A percentile compares a stretch with the other conserved stretches of the same genome.
phyloP scores from a whole-genome alignment of 306 rosid species.

The Lathyrus oleraceus region DNA sequence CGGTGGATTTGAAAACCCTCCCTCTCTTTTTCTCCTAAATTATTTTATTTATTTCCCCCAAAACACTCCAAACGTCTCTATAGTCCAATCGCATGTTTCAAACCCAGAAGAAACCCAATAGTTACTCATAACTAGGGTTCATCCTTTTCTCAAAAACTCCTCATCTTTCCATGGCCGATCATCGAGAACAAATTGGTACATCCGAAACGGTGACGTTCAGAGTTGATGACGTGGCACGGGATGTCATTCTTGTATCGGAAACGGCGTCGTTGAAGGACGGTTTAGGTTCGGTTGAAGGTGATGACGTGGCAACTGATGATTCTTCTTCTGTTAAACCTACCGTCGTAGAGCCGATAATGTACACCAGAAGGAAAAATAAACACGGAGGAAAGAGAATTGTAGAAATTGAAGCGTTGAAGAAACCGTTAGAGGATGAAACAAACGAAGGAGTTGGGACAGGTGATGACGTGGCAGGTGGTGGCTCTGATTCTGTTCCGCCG shows the following conservation, averaged over 20 bases:
- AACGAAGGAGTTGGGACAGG: not conserved
- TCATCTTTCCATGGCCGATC: not conserved
- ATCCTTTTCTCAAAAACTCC: not conserved
- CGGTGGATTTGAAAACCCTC: not conserved
- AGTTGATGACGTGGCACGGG: not conserved
- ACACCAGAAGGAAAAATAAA: slow-evolving; percentile 20
- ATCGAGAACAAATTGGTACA: not conserved
- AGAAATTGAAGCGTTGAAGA: not conserved
- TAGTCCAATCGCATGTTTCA: not conserved
- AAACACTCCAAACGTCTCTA: not conserved
- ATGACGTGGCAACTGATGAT: not conserved
- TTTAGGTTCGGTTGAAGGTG: not conserved
- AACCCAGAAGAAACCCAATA: not conserved
- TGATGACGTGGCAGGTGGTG: not conserved
- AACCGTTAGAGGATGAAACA: not conserved
- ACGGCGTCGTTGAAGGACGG: not conserved
- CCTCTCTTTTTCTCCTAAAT: not conserved
- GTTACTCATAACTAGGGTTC: not conserved
- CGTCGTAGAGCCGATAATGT: not conserved
- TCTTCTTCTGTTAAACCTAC: not conserved
- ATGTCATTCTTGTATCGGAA: not conserved
- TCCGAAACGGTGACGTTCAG: not conserved
- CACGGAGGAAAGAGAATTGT: not conserved
- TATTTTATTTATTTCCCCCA: not conserved
- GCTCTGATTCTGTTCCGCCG: not conserved